Evolutionary conservation across 2,329 filamentous ascomycete genomes (phyloP).

Genomic region (Alternaria brassicicola): DNA sequence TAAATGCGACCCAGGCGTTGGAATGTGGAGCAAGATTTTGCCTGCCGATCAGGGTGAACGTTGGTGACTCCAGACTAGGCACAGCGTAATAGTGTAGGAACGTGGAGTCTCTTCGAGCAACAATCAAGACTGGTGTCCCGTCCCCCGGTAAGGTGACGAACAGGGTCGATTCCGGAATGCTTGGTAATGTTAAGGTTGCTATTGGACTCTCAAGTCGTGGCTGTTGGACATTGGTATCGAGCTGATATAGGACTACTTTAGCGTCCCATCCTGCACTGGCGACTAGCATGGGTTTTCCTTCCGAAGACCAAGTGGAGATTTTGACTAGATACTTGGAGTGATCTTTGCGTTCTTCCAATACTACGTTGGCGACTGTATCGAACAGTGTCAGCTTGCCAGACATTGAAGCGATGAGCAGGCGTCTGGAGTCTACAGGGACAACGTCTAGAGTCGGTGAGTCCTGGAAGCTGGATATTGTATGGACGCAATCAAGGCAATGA

Average conservation of each 20-base stretch:
- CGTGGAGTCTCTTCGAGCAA: conserved; percentile 64
- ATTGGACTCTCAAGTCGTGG: conserved; percentile 48
- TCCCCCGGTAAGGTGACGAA: conserved; percentile 59
- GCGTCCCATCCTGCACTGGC: conserved; percentile 68
- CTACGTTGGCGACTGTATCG: conserved; percentile 44
- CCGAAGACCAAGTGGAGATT: conserved; percentile 48
- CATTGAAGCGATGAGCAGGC: conserved; percentile 63
- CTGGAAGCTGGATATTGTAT: conserved; percentile 50
- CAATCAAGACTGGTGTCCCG: conserved; percentile 56
- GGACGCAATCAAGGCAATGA: conserved; percentile 39
- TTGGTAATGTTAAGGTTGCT: conserved; percentile 53
- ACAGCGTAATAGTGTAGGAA: conserved; percentile 63
- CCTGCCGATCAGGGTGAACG: conserved; percentile 54
- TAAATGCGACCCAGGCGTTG: conserved; percentile 69
- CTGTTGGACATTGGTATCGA: conserved; percentile 34
- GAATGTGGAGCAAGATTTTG: conserved; percentile 68
- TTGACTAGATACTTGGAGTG: conserved; percentile 66
- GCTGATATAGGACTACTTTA: conserved; percentile 60
- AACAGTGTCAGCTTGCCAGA: conserved; percentile 62
- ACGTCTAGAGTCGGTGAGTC: conserved; percentile 63
- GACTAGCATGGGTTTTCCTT: conserved; percentile 44
- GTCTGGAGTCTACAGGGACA: conserved; percentile 50
- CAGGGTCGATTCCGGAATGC: conserved; percentile 63
- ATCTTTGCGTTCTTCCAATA: conserved; percentile 59
- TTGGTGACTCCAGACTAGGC: conserved; percentile 19